phyloP scores from a whole-genome alignment of 768 basidiomycete species.

The Amanita rimosa region DNA sequence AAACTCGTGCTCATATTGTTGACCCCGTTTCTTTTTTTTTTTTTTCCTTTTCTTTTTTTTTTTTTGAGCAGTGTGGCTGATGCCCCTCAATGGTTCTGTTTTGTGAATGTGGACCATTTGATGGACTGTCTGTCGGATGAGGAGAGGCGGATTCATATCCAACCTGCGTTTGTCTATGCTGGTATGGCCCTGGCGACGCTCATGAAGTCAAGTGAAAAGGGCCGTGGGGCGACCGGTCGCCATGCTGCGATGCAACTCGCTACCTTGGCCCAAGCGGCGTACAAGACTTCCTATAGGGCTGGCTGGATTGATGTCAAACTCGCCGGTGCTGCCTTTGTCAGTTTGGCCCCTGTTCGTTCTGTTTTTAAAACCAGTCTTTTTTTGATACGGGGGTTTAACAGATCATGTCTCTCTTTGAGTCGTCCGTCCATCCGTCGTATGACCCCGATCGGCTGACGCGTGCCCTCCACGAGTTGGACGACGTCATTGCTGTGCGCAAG shows the following conservation, averaged over 20 bases:
- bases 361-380: no score
- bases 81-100: conserved; percentile 56
- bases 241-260: conserved; percentile 46
- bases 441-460: conserved; percentile 38
- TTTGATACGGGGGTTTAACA: conserved; percentile 12
- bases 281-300: conserved; percentile 38
- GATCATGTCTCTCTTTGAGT: conserved; percentile 73
- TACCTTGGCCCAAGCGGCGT: conserved; percentile 40
- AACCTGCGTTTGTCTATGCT: conserved; percentile 62
- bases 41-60: no score
- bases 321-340: conserved; percentile 63
- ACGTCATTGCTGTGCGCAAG: conserved; percentile 43
- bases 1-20: not conserved
- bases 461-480: conserved; percentile 50
- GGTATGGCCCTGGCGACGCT: conserved; percentile 60
- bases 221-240: conserved; percentile 42
- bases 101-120: conserved; percentile 50
- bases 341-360: not conserved
- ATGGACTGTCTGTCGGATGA: conserved; percentile 39
- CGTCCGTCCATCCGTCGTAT: conserved; percentile 60
- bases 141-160: conserved; percentile 43
- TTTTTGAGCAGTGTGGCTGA: conserved; percentile 55
- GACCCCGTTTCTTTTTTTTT: no score
- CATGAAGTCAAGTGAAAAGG: conserved; percentile 62
- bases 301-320: conserved; percentile 51